These are phyloP conservation scores for Aspergillus chevalieri DNA, from an alignment of 2,329 filamentous ascomycete species.

Conservation along the genomic window DNA sequence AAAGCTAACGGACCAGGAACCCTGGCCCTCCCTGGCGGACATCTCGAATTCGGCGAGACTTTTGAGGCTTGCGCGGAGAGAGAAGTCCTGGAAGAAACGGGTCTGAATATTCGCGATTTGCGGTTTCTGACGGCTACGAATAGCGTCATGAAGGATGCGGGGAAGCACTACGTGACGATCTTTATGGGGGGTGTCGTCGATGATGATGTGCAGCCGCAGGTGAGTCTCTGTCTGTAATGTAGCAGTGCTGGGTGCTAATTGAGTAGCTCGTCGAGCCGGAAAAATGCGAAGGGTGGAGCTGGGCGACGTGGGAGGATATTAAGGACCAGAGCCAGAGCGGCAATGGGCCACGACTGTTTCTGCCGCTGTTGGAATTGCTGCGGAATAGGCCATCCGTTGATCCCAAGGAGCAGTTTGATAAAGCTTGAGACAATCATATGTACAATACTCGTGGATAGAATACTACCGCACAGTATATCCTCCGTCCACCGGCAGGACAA, in stretches of 20 bases:
- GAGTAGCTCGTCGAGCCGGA: conserved; percentile 38
- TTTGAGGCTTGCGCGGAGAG: conserved; percentile 58
- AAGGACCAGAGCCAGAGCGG: conserved; percentile 6
- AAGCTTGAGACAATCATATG: not conserved
- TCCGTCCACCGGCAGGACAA: conserved; percentile 42
- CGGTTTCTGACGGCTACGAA: conserved; percentile 60
- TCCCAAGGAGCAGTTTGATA: not conserved
- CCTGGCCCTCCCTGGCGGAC: conserved; percentile 66
- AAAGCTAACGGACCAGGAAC: conserved; percentile 42
- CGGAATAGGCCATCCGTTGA: not conserved
- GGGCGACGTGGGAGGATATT: conserved; percentile 47
- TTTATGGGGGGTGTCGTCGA: conserved; percentile 54
- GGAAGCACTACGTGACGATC: conserved; percentile 69
- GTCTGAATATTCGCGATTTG: conserved; percentile 49
- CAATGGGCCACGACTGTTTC: not conserved
- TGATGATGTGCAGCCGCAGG: conserved; percentile 47
- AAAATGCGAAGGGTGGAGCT: conserved; percentile 53
- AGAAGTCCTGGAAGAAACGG: conserved; percentile 67
- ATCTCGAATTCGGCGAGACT: conserved; percentile 64
- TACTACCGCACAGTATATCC: conserved; percentile 32
- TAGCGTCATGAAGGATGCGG: conserved; percentile 53
- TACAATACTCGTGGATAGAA: not conserved
- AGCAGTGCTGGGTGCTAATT: too few species aligned
- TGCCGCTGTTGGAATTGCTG: not conserved
- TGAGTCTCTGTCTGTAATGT: conserved; percentile 27